phyloP scores from a whole-genome alignment of 495 filamentous ascomycete species.

The Aspergillus diversus region DNA sequence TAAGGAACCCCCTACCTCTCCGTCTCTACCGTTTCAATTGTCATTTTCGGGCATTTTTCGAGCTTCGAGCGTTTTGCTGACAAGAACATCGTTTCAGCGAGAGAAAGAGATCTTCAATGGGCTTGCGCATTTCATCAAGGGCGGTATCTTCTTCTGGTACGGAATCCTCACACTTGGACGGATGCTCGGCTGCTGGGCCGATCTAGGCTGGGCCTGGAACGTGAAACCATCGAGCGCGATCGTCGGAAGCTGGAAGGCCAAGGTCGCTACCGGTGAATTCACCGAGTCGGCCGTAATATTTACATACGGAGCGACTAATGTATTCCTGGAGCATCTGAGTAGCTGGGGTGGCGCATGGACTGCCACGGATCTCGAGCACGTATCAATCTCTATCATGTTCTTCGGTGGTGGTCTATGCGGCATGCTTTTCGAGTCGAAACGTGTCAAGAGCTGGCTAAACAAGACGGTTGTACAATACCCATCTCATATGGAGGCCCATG shows the following conservation, averaged over 20 bases:
- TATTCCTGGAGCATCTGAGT: slow-evolving; percentile 89
- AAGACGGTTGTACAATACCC: slow-evolving; percentile 53
- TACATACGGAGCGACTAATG: slow-evolving; percentile 84
- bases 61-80: neutral
- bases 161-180: slow-evolving; percentile 86
- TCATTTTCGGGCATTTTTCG: neutral
- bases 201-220: slow-evolving; percentile 97
- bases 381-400: slow-evolving; percentile 92
- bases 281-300: slow-evolving; percentile 87
- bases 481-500: slow-evolving; percentile 32
- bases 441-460: slow-evolving; percentile 73
- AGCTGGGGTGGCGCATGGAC: slow-evolving; percentile 71
- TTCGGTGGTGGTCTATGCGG: slow-evolving; percentile 93
- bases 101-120: slow-evolving; percentile 74
- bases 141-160: slow-evolving; percentile 97
- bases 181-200: slow-evolving; percentile 87
- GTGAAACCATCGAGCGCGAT: slow-evolving; percentile 66
- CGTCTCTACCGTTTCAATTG: neutral
- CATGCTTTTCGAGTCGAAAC: slow-evolving; percentile 87
- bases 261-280: slow-evolving; percentile 81
- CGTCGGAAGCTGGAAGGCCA: slow-evolving; percentile 61
- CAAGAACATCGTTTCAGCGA: slow-evolving; percentile 43
- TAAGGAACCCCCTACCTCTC: slow-evolving; percentile 36
- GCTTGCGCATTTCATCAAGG: slow-evolving; percentile 93
- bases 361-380: slow-evolving; percentile 83